These are phyloP conservation scores for Fraxinus americana DNA, from an alignment of 257 asterid genomes.

Conservation along the genomic window DNA sequence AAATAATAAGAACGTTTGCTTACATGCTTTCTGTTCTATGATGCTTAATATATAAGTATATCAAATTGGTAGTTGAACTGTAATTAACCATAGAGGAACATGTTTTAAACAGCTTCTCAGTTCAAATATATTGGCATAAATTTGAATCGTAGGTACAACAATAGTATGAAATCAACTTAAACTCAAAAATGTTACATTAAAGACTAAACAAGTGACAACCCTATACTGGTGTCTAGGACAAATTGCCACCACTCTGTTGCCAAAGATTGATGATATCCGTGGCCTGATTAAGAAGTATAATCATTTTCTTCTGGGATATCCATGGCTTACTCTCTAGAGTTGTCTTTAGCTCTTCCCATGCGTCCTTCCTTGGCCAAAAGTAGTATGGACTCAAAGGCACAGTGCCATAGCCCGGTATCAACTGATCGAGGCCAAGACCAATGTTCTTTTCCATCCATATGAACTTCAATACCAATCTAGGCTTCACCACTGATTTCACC, in stretches of 20 bases:
- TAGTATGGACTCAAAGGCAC: constrained; percentile 51
- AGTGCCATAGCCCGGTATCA: constrained; percentile 45
- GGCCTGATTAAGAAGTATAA: constrained; percentile 55
- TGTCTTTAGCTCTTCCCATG: constrained; percentile 56
- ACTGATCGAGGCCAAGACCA: constrained; percentile 47
- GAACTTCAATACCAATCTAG: constrained; percentile 48
- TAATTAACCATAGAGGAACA: not conserved
- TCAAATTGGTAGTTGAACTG: not conserved
- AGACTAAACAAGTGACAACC: not conserved
- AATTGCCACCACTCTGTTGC: constrained; percentile 60
- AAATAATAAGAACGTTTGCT: too few relatives aligned
- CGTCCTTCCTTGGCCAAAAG: constrained; percentile 63
- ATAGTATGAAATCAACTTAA: not conserved
- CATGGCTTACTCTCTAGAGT: constrained; percentile 50
- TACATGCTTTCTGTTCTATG: too few relatives aligned
- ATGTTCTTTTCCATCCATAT: constrained; percentile 64
- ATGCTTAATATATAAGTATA: too few relatives aligned
- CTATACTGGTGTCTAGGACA: constrained; percentile 26
- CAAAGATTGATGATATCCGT: constrained; percentile 57
- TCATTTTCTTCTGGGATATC: constrained; percentile 58
- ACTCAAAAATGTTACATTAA: not conserved
- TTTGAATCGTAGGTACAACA: not conserved
- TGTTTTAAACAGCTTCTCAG: not conserved
- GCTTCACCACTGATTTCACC: constrained; percentile 35
- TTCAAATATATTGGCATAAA: not conserved